Percentiles rank a stretch among this genome's conserved stretches.
phyloP scores from a whole-genome alignment of 2,329 filamentous ascomycete species.

The Trichoderma atrobrunneum region DNA sequence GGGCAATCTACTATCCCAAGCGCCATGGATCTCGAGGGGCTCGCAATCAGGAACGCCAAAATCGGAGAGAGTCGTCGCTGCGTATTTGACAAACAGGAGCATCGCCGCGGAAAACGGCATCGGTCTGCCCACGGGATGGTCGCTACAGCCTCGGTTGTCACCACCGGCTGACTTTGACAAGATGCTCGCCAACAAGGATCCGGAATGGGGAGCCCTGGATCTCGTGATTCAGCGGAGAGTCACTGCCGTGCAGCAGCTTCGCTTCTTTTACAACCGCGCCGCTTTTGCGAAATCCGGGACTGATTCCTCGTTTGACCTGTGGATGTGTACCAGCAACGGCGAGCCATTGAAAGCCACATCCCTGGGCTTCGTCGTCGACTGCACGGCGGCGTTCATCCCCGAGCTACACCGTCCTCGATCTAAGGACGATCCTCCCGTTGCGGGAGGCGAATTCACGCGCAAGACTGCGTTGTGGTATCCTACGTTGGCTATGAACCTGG shows the following conservation, averaged over 20 bases:
- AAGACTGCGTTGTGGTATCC: constrained; percentile 65
- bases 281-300: constrained; percentile 8
- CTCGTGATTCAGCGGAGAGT: constrained; percentile 26
- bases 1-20: constrained; percentile 30
- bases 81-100: constrained; percentile 41
- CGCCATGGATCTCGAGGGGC: constrained; percentile 37
- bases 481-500: constrained; percentile 70
- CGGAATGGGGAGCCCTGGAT: constrained; percentile 29
- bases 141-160: constrained; percentile 21
- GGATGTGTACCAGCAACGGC: constrained; percentile 60
- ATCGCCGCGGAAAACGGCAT: constrained; percentile 34
- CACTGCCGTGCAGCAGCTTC: constrained; percentile 29
- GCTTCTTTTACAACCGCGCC: constrained; percentile 31
- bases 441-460: constrained; percentile 24
- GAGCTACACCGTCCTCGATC: constrained; percentile 46
- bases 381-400: constrained; percentile 63
- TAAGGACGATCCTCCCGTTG: constrained; percentile 22
- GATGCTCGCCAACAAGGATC: constrained; percentile 27
- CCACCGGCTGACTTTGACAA: constrained; percentile 29
- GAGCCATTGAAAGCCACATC: constrained; percentile 62
- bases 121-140: constrained; percentile 30
- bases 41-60: constrained; percentile 23
- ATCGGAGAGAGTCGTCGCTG: constrained; percentile 34
- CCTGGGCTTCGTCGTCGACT: constrained; percentile 64
- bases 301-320: constrained; percentile 38